Evolutionary conservation across 345 rosid species (phyloP).

Genomic region (Hibiscus syriacus): DNA sequence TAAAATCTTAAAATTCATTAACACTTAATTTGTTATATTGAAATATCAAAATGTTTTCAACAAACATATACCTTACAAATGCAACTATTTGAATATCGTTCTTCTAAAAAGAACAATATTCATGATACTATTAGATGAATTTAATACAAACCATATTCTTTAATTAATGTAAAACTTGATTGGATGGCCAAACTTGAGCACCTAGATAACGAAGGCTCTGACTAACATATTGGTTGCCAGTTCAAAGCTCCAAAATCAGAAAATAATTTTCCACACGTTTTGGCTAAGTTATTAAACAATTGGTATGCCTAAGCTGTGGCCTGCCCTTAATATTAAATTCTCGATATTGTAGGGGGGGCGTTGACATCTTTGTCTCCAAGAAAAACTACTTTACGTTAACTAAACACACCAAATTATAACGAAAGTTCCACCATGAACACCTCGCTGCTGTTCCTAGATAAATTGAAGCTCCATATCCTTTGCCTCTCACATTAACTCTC

Average conservation of each 20-base stretch:
- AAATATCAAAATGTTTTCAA: too few species aligned
- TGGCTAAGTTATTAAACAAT: not conserved
- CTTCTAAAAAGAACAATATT: too few species aligned
- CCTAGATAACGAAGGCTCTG: slow-evolving; percentile 23
- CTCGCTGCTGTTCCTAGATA: too few species aligned
- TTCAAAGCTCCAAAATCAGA: not conserved
- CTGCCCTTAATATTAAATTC: not conserved
- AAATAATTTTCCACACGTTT: not conserved
- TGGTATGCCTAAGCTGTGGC: not conserved
- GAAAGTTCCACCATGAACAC: not conserved
- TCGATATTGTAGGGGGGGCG: not conserved
- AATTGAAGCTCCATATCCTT: not conserved
- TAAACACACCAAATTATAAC: not conserved
- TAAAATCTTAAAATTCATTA: too few species aligned
- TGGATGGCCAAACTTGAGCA: slow-evolving; percentile 20
- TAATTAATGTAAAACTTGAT: not conserved
- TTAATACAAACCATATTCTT: too few species aligned
- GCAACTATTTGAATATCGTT: too few species aligned
- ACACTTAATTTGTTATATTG: too few species aligned
- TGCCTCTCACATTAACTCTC: not conserved
- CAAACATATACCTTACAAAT: too few species aligned
- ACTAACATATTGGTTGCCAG: not conserved
- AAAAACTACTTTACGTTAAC: not conserved
- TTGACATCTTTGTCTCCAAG: not conserved
- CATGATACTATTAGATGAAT: too few species aligned